Evolutionary conservation across 1,284 basidiomycete species (phyloP).

Genomic region (Phlebopus sp.): DNA sequence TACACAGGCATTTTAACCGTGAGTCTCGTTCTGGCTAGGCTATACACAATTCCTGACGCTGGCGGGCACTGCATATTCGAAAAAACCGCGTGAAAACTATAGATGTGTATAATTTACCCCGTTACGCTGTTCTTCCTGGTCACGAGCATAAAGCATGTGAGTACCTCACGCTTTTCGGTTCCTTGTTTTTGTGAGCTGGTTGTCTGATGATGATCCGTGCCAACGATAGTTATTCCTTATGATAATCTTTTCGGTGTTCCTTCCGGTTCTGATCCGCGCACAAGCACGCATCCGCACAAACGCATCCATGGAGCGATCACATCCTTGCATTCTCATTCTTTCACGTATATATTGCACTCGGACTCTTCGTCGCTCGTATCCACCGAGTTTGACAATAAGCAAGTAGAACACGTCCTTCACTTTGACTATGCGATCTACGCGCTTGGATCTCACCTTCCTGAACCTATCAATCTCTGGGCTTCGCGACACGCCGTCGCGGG

Average conservation of each 20-base stretch:
- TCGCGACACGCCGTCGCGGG: not conserved
- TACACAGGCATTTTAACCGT: conserved; percentile 46
- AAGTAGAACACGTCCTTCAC: conserved; percentile 31
- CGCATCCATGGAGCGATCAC: conserved; percentile 49
- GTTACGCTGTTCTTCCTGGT: conserved; percentile 60
- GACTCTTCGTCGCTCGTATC: conserved; percentile 40
- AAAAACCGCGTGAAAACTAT: conserved; percentile 22
- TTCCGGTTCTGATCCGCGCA: conserved; percentile 11
- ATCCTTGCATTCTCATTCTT: conserved; percentile 39
- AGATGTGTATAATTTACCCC: conserved; percentile 65
- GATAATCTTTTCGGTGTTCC: conserved; percentile 39
- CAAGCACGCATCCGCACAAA: conserved; percentile 23
- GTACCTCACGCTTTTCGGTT: conserved; percentile 16
- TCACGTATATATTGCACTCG: conserved; percentile 44
- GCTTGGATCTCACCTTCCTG: conserved; percentile 53
- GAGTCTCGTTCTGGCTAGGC: conserved; percentile 14
- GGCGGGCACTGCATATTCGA: not conserved
- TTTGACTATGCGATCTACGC: conserved; percentile 62
- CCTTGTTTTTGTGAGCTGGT: not conserved
- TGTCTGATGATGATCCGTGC: not conserved
- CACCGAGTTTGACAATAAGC: conserved; percentile 40
- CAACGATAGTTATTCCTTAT: conserved; percentile 59
- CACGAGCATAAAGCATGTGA: conserved; percentile 74
- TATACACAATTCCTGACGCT: not conserved
- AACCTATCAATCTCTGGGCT: conserved; percentile 57